These are phyloP conservation scores for Emericellopsis atlantica DNA, from an alignment of 2,329 filamentous ascomycete genomes.

Conservation along the genomic window DNA sequence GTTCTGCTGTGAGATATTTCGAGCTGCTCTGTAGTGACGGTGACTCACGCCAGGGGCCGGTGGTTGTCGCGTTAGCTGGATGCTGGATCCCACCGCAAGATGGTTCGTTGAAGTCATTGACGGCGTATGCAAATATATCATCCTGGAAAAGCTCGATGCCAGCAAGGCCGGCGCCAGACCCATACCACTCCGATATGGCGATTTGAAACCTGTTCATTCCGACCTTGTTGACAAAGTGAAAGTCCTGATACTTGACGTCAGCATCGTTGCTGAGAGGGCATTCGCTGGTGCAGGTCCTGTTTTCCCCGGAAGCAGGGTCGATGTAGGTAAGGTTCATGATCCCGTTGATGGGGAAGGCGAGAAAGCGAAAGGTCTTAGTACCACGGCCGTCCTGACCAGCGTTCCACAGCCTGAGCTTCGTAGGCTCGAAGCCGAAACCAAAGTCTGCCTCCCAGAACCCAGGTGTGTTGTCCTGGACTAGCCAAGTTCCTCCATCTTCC, in stretches of 20 bases:
- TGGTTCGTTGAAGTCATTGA: constrained; percentile 82
- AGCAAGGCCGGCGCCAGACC: constrained; percentile 68
- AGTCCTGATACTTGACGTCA: constrained; percentile 66
- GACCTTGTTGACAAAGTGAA: constrained; percentile 75
- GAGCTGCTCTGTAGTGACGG: constrained; percentile 58
- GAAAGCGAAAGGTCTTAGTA: constrained; percentile 79
- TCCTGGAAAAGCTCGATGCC: constrained; percentile 82
- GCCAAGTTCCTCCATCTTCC: constrained; percentile 62
- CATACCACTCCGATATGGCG: constrained; percentile 81
- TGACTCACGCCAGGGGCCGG: constrained; percentile 62
- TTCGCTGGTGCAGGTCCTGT: constrained; percentile 61
- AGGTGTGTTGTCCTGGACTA: constrained; percentile 55
- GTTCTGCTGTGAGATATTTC: constrained; percentile 60
- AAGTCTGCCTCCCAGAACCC: constrained; percentile 81
- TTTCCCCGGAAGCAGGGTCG: constrained; percentile 57
- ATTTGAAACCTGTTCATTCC: constrained; percentile 82
- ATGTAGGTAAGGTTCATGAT: constrained; percentile 95
- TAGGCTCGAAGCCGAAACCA: constrained; percentile 73
- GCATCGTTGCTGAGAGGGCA: constrained; percentile 72
- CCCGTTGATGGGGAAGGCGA: constrained; percentile 72
- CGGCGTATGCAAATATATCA: constrained; percentile 73
- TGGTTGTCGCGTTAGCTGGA: constrained; percentile 53
- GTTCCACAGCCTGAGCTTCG: constrained; percentile 80
- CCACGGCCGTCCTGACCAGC: constrained; percentile 73
- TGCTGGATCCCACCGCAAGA: constrained; percentile 51